Evolutionary conservation across 345 rosid species (phyloP).

Genomic region (Arabis hirsuta): DNA sequence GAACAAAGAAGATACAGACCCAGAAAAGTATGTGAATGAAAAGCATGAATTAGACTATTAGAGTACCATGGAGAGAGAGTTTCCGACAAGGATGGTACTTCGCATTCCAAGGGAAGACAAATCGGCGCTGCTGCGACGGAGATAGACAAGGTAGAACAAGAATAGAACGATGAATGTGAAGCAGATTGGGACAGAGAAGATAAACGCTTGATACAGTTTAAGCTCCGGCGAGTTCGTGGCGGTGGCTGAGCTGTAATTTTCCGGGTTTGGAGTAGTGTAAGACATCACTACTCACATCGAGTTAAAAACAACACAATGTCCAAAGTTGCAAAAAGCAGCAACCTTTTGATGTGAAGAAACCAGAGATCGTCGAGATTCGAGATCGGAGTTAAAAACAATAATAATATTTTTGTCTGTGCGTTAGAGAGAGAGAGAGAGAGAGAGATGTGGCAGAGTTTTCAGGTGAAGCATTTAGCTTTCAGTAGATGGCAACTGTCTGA

Average conservation of each 20-base stretch:
- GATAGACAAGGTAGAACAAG: constrained; percentile 77
- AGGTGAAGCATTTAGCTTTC: constrained; percentile 36
- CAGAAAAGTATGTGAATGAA: neutral
- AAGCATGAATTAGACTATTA: neutral
- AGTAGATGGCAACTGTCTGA: constrained; percentile 34
- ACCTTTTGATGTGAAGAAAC: constrained; percentile 7
- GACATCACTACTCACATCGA: constrained; percentile 49
- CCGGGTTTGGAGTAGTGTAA: constrained; percentile 41
- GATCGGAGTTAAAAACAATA: constrained; percentile 28
- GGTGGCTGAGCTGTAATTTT: constrained; percentile 27
- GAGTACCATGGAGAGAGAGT: constrained; percentile 37
- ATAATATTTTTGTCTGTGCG: neutral
- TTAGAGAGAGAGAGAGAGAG: neutral
- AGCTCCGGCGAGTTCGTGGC: constrained; percentile 52
- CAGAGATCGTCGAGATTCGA: constrained; percentile 12
- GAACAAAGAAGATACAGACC: neutral
- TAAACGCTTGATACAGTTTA: constrained; percentile 78
- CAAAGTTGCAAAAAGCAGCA: neutral
- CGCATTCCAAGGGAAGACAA: constrained; percentile 71
- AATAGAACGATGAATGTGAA: constrained; percentile 75
- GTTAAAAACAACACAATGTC: neutral
- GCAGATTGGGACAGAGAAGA: constrained; percentile 78
- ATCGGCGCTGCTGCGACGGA: constrained; percentile 72
- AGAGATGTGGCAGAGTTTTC: constrained; percentile 32
- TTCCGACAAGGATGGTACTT: constrained; percentile 36